Conservation (phyloP, 805 yeast genomes). For the Starmerella kuoi region DNA sequence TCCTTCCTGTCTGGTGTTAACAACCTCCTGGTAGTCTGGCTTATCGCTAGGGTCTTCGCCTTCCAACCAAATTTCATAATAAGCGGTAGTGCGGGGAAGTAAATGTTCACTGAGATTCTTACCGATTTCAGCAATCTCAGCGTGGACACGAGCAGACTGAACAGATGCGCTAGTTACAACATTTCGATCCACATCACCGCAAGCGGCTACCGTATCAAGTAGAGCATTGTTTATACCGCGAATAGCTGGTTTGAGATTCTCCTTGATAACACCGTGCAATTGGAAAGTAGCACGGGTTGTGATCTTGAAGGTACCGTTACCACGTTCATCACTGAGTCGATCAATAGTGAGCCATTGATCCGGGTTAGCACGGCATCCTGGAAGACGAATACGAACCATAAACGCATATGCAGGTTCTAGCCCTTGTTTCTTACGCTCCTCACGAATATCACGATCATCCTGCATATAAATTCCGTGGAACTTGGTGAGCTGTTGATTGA, state of each 20-base stretch:
- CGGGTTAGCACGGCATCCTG: conserved; percentile 85
- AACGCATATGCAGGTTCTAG: conserved; percentile 92
- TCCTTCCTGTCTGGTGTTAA: conserved; percentile 54
- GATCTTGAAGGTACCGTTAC: conserved; percentile 85
- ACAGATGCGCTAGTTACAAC: conserved; percentile 91
- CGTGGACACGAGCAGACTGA: conserved; percentile 66
- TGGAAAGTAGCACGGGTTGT: conserved; percentile 97
- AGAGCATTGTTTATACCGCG: conserved; percentile 84
- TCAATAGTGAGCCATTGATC: conserved; percentile 81
- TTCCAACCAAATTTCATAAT: conserved; percentile 92
- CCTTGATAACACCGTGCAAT: conserved; percentile 87
- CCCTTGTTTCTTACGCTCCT: conserved; percentile 82
- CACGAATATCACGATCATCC: conserved; percentile 94
- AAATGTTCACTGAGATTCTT: conserved; percentile 62
- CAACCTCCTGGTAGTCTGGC: conserved; percentile 48
- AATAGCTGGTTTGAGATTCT: conserved; percentile 75
- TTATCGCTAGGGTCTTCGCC: conserved; percentile 58
- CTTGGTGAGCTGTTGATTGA: conserved; percentile 87
- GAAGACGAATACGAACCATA: conserved; percentile 91
- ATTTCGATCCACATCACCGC: conserved; percentile 97
- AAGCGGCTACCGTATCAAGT: conserved; percentile 92
- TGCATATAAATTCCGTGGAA: conserved; percentile 98
- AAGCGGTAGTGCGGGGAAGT: conserved; percentile 85
- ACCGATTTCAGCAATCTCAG: conserved; percentile 55
- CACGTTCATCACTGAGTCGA: conserved; percentile 62